Evolutionary conservation across 2,329 filamentous ascomycete genomes (phyloP), one percentile per base, ranked within the genome.

Genomic region (Calcarisporium arbuscula): DNA sequence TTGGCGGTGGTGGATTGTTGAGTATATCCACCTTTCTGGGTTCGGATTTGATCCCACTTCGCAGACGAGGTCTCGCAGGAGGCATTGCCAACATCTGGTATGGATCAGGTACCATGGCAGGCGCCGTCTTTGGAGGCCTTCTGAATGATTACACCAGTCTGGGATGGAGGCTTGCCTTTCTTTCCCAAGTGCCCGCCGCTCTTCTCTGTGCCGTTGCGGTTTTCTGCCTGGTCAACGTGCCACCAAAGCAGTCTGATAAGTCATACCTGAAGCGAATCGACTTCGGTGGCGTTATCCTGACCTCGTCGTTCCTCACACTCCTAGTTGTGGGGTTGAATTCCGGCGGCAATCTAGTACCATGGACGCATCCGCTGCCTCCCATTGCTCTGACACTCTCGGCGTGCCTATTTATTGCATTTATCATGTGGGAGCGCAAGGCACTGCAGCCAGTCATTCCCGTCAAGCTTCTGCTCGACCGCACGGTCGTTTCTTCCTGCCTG

Each of bases 61-160:
- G 88, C 5, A 79, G 78, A 43, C 70, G 88, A 38, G 88, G 88
- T 4, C 61, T 95, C 10, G 77, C 84, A 53, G 88, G 95, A 55
- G 88, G 89, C 3, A 67, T 94, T 30, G 85, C 85, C 3, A 95
- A 95, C 57, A 71, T 95, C 31, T 82, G 78, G 49, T 95, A 80
- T 52, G 87, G 87, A 15, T 64, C 77, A 2, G 88, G 89, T 4
- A 81, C 84, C 43, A 89, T 87, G 51, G 60, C 90, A 2, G 88
- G 88, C 20, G 87, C 87, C 28, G 70, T 94, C 3, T 83, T 92
- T 52, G 88, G 88, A 16, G 88, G 88, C 2, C 72, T 82, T 49
- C 68, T 92, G 44, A 82, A 89, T 47, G 87, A 94, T 43, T 59
- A 68, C 37, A 62, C 65, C 8, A 53, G 57, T 3, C 42, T 54